Percentiles rank a stretch among this genome's conserved stretches.
Evolutionary conservation across 352 stramenopile genomes (phyloP).

Genomic region (Phytophthora fragariaefolia): DNA sequence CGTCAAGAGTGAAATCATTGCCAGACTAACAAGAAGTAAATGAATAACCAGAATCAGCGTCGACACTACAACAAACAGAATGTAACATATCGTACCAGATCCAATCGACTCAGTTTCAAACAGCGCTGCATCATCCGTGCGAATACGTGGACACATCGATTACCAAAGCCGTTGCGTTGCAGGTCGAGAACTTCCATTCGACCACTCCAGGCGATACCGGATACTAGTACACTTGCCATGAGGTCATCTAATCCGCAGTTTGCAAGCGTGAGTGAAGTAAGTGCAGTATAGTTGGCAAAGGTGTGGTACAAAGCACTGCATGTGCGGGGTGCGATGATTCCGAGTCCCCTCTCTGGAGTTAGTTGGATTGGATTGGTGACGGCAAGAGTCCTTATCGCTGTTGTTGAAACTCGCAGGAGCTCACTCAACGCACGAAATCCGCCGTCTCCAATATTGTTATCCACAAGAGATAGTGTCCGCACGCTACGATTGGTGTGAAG

Average conservation of each 20-base stretch:
- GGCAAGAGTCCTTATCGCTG: slow-evolving; percentile 24
- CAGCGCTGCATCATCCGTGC: slow-evolving; percentile 45
- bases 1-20: slow-evolving; percentile 41
- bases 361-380: slow-evolving; percentile 44
- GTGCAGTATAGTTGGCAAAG: slow-evolving; percentile 40
- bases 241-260: slow-evolving; percentile 49
- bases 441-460: slow-evolving; percentile 45
- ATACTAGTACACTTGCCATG: slow-evolving; percentile 46
- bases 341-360: slow-evolving; percentile 26
- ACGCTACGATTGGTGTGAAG: slow-evolving; percentile 40
- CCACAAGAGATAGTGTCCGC: slow-evolving; percentile 26
- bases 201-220: slow-evolving; percentile 47
- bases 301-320: slow-evolving; percentile 40
- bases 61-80: background rate
- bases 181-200: slow-evolving; percentile 45
- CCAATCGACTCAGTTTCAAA: slow-evolving; percentile 35
- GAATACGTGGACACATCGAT: slow-evolving; percentile 40
- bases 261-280: slow-evolving; percentile 38
- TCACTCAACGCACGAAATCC: slow-evolving; percentile 42
- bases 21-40: slow-evolving; percentile 30
- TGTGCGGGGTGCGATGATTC: slow-evolving; percentile 29
- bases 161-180: slow-evolving; percentile 40
- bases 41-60: background rate
- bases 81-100: slow-evolving; percentile 39
- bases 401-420: slow-evolving; percentile 35